Evolutionary conservation across 441 rosid genomes (phyloP).

Genomic region (Cnidoscolus chayamansa): DNA sequence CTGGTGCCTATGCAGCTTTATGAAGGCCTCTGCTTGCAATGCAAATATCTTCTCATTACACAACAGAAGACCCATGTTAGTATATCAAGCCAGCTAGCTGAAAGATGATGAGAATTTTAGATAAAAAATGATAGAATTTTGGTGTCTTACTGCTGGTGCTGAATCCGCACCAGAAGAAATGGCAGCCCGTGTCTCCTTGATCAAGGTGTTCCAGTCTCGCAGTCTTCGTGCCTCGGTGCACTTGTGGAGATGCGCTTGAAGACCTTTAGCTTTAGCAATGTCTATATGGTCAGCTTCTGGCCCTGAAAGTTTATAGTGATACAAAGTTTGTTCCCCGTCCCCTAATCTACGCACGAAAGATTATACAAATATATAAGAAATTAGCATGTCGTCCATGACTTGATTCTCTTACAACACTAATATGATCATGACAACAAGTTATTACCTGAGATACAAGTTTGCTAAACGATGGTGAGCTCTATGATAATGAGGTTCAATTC

Average conservation of each 20-base stretch:
- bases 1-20: conserved; percentile 68
- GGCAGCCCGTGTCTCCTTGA: conserved; percentile 51
- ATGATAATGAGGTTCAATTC: conserved; percentile 78
- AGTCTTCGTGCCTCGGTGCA: conserved; percentile 64
- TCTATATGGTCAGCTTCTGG: conserved; percentile 72
- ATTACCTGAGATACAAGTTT: conserved; percentile 71
- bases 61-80: neutral
- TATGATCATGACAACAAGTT: too few relatives aligned
- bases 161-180: conserved; percentile 78
- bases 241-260: conserved; percentile 51
- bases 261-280: conserved; percentile 51
- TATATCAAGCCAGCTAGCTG: too few relatives aligned
- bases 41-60: conserved; percentile 48
- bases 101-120: too few relatives aligned
- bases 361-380: too few relatives aligned
- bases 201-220: conserved; percentile 70
- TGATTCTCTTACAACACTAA: too few relatives aligned
- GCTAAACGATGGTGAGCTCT: conserved; percentile 93
- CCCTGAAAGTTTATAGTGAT: conserved; percentile 81
- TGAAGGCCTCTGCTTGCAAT: conserved; percentile 81
- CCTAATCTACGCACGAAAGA: conserved; percentile 51
- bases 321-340: conserved; percentile 71
- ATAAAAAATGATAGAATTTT: neutral
- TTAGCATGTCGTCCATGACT: too few relatives aligned
- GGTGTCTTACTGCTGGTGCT: conserved; percentile 57